Evolutionary conservation across 805 yeast species (phyloP).

Genomic region (Ogataea kodamae): DNA sequence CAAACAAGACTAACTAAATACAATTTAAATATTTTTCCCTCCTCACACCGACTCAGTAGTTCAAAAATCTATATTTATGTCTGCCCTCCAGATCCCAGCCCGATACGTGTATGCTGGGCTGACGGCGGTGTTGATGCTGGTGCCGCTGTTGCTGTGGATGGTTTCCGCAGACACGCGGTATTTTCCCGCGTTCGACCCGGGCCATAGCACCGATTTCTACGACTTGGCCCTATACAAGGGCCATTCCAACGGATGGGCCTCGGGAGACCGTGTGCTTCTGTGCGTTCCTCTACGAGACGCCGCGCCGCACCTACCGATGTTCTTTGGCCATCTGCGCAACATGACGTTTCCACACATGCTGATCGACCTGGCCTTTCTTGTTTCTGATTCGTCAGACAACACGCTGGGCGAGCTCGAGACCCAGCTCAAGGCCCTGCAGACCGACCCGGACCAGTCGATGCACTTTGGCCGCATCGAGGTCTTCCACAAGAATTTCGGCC

Average conservation of each 20-base stretch:
- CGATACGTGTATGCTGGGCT: too few relatives aligned
- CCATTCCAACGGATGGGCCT: conserved; percentile 49
- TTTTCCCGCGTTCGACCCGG: conserved; percentile 17
- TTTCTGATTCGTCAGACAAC: conserved; percentile 85
- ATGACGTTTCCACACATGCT: conserved; percentile 55
- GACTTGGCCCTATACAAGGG: conserved; percentile 46
- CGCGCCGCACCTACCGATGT: conserved; percentile 58
- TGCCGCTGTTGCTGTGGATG: too few relatives aligned
- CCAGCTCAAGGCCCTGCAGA: conserved; percentile 61
- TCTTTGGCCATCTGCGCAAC: conserved; percentile 52
- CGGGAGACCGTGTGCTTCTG: conserved; percentile 48
- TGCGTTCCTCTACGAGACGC: conserved; percentile 62
- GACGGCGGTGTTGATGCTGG: too few relatives aligned
- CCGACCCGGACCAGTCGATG: conserved; percentile 53
- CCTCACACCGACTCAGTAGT: too few relatives aligned
- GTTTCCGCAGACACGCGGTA: too few relatives aligned
- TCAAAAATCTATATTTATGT: too few relatives aligned
- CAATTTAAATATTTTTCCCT: too few relatives aligned
- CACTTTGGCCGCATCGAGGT: conserved; percentile 84
- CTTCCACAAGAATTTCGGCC: conserved; percentile 90
- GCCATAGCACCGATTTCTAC: conserved; percentile 24
- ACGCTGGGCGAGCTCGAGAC: conserved; percentile 67
- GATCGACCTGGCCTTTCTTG: conserved; percentile 70
- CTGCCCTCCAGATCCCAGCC: too few relatives aligned
- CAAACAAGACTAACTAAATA: too few relatives aligned